Evolutionary conservation across 2,329 filamentous ascomycete genomes (phyloP), one percentile per base, ranked within the genome.

Genomic region (Trichoderma cornu-damae): DNA sequence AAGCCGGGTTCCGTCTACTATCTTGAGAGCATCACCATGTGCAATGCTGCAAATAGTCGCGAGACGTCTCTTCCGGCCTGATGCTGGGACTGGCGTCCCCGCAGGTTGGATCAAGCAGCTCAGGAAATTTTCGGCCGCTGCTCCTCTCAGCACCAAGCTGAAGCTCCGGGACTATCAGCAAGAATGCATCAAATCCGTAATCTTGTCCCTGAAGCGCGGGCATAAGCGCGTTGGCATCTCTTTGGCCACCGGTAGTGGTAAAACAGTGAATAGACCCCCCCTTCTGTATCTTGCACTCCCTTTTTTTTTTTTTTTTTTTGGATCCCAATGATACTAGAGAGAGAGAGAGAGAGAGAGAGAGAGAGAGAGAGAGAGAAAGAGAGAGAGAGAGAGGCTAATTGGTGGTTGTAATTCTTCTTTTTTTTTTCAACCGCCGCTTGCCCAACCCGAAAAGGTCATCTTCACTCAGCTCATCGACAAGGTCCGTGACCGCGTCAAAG

Each of bases 401-500:
- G n/a, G n/a, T n/a, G n/a, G n/a, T n/a, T n/a, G n/a, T n/a, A n/a
- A n/a, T n/a, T n/a, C n/a, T n/a, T n/a, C n/a, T n/a, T n/a, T n/a
- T n/a, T n/a, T n/a, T n/a, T n/a, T n/a, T n/a, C n/a, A n/a, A 20
- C 20, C 34, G 38, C 26, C 18, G 8, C 7, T 14, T n/a, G n/a
- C n/a, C n/a, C n/a, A n/a, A n/a, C n/a, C n/a, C n/a, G n/a, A n/a
- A 54, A 26, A 90, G 88, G 86, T 99, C 68, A 92, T 99, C 65
- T 99, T 99, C 75, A 97, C 93, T 11, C 91, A 96, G 69, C 80
- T 99, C 44, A 96, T 99, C 61, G 85, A 89, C 66, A 87, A 89
- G 58, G 78, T 97, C 50, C 71, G 77, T 52, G 73, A 85, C 5
- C 60, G 62, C 34, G 77, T 76, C 9, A 75, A 77, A 51, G 69